Percentiles rank a stretch among this genome's conserved stretches.
Evolutionary conservation across 371 early-diverging fungal genomes (phyloP).

Genomic region (Vairimorpha necatrix): DNA sequence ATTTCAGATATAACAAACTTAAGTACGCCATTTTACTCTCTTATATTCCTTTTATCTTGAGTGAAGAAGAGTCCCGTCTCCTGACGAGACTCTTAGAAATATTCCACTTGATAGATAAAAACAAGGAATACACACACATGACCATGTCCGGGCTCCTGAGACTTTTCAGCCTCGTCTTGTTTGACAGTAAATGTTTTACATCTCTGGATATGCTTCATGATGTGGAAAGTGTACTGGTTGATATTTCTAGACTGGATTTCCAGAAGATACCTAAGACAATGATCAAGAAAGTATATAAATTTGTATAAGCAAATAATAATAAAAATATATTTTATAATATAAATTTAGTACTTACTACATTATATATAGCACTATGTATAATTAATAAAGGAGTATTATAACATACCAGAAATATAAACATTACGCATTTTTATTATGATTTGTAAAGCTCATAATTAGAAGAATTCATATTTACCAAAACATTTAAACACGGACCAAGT

Average conservation of each 20-base stretch:
- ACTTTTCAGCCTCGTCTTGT: constrained; percentile 26
- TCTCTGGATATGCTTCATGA: not conserved
- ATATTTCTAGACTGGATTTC: constrained; percentile 25
- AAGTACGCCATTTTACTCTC: constrained; percentile 15
- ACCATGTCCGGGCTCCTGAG: constrained; percentile 12
- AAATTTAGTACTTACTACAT: too few species aligned
- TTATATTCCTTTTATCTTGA: constrained; percentile 32
- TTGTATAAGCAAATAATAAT: constrained; percentile 10
- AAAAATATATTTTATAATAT: not conserved
- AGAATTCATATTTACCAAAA: too few species aligned
- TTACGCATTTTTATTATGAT: too few species aligned
- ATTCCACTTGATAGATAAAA: constrained; percentile 5
- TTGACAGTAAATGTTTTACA: constrained; percentile 21
- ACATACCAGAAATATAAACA: too few species aligned
- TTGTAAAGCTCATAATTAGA: too few species aligned
- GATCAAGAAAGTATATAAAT: constrained; percentile 9
- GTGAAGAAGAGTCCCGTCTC: constrained; percentile 6
- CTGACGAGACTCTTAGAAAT: constrained; percentile 10
- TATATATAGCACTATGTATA: too few species aligned
- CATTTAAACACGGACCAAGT: too few species aligned
- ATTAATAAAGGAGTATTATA: too few species aligned
- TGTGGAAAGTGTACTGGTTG: constrained; percentile 12
- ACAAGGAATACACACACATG: constrained; percentile 32
- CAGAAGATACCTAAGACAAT: constrained; percentile 13
- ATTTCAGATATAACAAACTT: not conserved